Evolutionary conservation across 2,329 filamentous ascomycete species (phyloP), one percentile per base, ranked within the genome.

Genomic region (Karstenula rhodostoma): DNA sequence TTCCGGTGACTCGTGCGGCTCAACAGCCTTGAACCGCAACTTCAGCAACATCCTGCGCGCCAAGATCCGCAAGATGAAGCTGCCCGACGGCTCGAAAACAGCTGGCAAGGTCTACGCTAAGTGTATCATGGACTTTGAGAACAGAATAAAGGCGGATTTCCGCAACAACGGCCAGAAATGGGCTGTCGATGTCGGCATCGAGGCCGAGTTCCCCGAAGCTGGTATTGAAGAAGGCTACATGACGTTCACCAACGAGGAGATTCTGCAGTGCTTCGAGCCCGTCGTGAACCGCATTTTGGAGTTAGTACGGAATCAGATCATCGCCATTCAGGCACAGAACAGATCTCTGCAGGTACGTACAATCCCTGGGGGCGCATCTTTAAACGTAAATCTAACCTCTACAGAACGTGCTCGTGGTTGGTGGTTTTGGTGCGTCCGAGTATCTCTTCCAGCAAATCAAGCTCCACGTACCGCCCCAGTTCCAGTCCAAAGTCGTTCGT

Each of bases 81-180:
- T 99, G 48, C 94, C 95, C 1, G 94, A 98, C 75, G 94, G 94
- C 49, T 97, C 94, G 69, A 96, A 94, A 82, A 98, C 93, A 2
- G 94, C 95, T n/a, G 94, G 94, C 46, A 93, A 94, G 79, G 95
- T 99, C 57, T 98, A 98, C 79, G 94, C 94, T 68, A 98, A 98
- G 83, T 98, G 94, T 79, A 98, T 99, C 80, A 98, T 98, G 94
- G 95, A 99, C 81, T 99, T 99, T 73, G 95, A 99, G 84, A 98
- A 98, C 86, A 86, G 95, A 78, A 97, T 99, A 86, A 99, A 99
- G 85, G 95, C 95, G 52, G 95, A 98, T 79, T 99, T 99, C 89
- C 89, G 95, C 67, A 98, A 98, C 83, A 98, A 97, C 79, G 94
- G 94, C 52, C 94, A 98, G 80, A 98, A 98, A 80, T 98, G 95